Evolutionary conservation across 140 eudicot genomes (phyloP).

Genomic region (Senecio squalidus): DNA sequence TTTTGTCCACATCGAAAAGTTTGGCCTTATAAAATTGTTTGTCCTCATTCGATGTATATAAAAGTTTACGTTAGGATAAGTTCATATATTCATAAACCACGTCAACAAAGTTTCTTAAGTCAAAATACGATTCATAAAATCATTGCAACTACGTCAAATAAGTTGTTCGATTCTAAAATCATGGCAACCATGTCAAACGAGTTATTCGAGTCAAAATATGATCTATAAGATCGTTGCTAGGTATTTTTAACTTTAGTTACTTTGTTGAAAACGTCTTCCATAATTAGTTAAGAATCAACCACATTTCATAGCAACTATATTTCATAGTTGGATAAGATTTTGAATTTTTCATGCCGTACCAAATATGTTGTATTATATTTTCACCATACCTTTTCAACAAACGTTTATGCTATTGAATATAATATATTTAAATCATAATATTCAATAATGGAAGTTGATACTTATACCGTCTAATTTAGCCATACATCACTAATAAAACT

Average conservation of each 20-base stretch:
- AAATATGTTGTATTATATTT: background rate
- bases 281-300: too few relatives aligned
- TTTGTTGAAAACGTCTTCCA: background rate
- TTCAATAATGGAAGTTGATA: too few relatives aligned
- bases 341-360: background rate
- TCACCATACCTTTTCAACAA: background rate
- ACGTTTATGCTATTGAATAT: background rate
- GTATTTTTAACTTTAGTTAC: background rate
- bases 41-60: background rate
- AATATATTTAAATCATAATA: background rate
- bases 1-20: background rate
- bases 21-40: background rate
- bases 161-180: too few relatives aligned
- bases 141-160: too few relatives aligned
- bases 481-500: too few relatives aligned
- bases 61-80: background rate
- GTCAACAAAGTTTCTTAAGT: too few relatives aligned
- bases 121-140: too few relatives aligned
- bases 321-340: too few relatives aligned
- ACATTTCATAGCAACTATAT: too few relatives aligned
- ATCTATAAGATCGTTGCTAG: background rate
- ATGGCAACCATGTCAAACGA: background rate
- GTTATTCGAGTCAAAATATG: background rate
- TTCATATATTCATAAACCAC: too few relatives aligned
- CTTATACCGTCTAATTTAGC: too few relatives aligned